Conservation (phyloP, 345 rosid species). For the Durio zibethinus region DNA sequence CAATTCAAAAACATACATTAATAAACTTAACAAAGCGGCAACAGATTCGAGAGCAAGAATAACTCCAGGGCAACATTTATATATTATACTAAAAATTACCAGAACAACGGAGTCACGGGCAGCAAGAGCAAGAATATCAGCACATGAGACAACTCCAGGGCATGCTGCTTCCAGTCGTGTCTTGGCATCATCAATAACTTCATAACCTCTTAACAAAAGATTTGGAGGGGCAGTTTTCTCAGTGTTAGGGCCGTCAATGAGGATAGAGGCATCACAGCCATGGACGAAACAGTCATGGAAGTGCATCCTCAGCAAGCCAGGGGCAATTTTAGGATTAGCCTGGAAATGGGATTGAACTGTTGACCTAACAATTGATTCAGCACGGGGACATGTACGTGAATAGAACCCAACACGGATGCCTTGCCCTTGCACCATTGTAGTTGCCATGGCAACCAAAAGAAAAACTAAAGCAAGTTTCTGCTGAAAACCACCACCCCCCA, state of each 20-base stretch:
- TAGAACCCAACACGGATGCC: conserved; percentile 34
- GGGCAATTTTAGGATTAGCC: conserved; percentile 19
- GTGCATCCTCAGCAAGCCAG: conserved; percentile 31
- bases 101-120: conserved; percentile 14
- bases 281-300: conserved; percentile 36
- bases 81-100: conserved; percentile 18
- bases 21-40: too few relatives aligned
- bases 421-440: conserved; percentile 22
- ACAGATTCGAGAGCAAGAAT: too few relatives aligned
- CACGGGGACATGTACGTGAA: conserved; percentile 23
- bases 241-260: conserved; percentile 25
- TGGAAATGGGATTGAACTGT: conserved; percentile 25
- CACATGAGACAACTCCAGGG: conserved; percentile 36
- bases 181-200: conserved; percentile 31
- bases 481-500: neutral
- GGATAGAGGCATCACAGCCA: conserved; percentile 33
- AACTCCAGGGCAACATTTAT: too few relatives aligned
- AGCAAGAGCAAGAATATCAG: conserved; percentile 30
- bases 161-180: conserved; percentile 26
- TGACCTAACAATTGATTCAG: conserved; percentile 25
- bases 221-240: conserved; percentile 16
- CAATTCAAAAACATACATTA: too few relatives aligned
- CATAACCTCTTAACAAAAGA: conserved; percentile 2
- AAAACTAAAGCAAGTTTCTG: neutral
- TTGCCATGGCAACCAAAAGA: neutral